Evolutionary conservation across 148 eudicot genomes (phyloP).

Genomic region (Vaccinium corymbosum): DNA sequence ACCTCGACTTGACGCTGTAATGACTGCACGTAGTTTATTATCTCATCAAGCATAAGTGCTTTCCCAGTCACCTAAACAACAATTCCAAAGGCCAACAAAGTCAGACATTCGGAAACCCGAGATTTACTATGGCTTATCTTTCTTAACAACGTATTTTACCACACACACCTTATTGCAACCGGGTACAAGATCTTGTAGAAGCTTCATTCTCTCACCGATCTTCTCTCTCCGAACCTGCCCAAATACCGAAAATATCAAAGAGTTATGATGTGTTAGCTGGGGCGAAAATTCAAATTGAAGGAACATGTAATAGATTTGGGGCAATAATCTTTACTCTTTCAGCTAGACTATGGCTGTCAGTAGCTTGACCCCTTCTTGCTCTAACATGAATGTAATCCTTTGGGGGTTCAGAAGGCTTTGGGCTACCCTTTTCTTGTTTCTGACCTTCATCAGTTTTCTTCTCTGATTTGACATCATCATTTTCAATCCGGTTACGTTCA

Average conservation of each 20-base stretch:
- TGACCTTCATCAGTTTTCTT: constrained; percentile 22
- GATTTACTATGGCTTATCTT: too few relatives aligned
- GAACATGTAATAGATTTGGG: background rate
- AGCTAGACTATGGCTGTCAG: constrained; percentile 97
- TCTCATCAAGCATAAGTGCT: constrained; percentile 95
- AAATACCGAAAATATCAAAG: background rate
- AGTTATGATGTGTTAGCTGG: background rate
- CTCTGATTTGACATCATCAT: constrained; percentile 23
- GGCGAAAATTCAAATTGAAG: background rate
- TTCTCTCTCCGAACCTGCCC: constrained; percentile 86
- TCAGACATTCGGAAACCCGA: background rate
- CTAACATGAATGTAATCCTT: constrained; percentile 97
- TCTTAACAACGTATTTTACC: background rate
- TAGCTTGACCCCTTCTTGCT: constrained; percentile 97
- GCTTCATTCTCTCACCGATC: constrained; percentile 92
- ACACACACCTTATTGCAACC: constrained; percentile 78
- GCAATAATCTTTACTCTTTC: constrained; percentile 56
- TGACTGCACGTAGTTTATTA: constrained; percentile 90
- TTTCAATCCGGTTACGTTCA: constrained; percentile 26
- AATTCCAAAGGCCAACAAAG: background rate
- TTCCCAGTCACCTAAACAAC: constrained; percentile 76
- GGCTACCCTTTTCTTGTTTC: constrained; percentile 27
- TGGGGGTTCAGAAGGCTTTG: constrained; percentile 58
- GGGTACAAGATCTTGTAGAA: constrained; percentile 93
- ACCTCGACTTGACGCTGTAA: constrained; percentile 98